Percentiles rank a stretch among this genome's conserved stretches.
These are phyloP conservation scores for Polytrichum formosum DNA, from an alignment of 225 moss, liverwort and hornwort genomes.

Conservation along the genomic window DNA sequence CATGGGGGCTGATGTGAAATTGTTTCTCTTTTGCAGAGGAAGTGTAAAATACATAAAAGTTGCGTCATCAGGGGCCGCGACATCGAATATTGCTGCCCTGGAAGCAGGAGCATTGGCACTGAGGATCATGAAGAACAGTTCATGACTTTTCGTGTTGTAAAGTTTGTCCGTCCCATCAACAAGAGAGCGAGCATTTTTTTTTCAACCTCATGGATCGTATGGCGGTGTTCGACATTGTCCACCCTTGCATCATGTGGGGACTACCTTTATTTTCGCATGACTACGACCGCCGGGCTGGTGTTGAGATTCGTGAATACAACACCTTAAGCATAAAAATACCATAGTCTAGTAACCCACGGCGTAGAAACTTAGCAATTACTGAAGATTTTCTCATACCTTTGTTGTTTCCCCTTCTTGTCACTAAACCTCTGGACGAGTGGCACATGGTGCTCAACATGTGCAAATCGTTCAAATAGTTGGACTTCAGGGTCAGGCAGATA, in stretches of 20 bases:
- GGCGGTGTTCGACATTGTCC: constrained; percentile 46
- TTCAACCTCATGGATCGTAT: constrained; percentile 23
- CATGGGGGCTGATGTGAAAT: background rate
- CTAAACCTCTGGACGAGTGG: too few species aligned
- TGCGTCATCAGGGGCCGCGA: constrained; percentile 14
- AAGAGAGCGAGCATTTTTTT: constrained; percentile 13
- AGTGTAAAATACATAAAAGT: constrained; percentile 54
- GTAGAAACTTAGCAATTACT: too few species aligned
- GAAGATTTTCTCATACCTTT: too few species aligned
- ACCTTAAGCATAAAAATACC: too few species aligned
- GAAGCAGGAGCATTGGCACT: constrained; percentile 23
- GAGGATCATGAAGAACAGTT: constrained; percentile 28
- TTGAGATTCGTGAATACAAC: too few species aligned
- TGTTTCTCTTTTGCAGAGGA: constrained; percentile 18
- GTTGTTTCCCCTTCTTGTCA: too few species aligned
- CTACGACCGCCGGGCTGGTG: too few species aligned
- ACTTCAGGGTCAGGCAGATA: too few species aligned
- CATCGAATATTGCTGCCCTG: constrained; percentile 6
- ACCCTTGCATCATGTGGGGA: constrained; percentile 30
- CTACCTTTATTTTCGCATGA: too few species aligned
- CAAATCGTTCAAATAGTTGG: too few species aligned
- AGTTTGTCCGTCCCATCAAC: background rate
- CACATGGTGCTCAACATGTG: too few species aligned
- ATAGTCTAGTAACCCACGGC: too few species aligned
- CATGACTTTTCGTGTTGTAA: constrained; percentile 19